Evolutionary conservation across 257 asterid species (phyloP), one percentile per base, ranked within the genome.

Genomic region (Petrea volubilis): DNA sequence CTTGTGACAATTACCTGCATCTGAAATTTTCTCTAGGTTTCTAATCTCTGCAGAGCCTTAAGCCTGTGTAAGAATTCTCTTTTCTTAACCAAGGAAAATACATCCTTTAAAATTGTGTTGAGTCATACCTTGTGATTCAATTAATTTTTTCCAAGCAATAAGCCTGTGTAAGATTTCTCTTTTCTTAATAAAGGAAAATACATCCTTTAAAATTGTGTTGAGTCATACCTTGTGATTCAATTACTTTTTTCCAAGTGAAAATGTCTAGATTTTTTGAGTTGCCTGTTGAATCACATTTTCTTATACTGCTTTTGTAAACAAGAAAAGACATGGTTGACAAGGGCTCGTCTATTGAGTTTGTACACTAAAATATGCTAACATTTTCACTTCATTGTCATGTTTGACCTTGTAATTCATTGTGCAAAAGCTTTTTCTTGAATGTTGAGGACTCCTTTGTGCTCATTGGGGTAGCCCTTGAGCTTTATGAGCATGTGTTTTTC

Each of bases 281-380:
- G 13, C 21, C 14, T 23, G 17, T 2, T 1, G 18, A 7, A 49
- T 3, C 56, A 49, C 9, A 7, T 49, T 49, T 53, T 29, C 1
- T 8, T 33, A 33, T 4, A 33, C 7, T 29, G 15, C 21, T 41
- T 38, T n/a, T 64, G 11, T 4, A 64, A 25, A 6, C 57, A 43
- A 64, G 70, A 64, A 43, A 53, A 63, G n/a, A n/a, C 36, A 8
- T 41, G 52, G 68, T 23, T 7, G 27, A 17, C 64, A 36, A 17
- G 27, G 44, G 46, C 21, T 21, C n/a, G 27, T 25, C 38, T 25
- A 55, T 38, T 4, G 3, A 55, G 20, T 55, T 10, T 24, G 17
- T 20, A 7, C 12, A 9, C 0, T 21, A 52, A n/a, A n/a, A n/a
- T n/a, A n/a, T 20, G 21, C 11, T 6, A 28, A 55, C 61, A 55